Conservation (phyloP, 2,329 filamentous ascomycete species). For the Rachicladosporium sp. region DNA sequence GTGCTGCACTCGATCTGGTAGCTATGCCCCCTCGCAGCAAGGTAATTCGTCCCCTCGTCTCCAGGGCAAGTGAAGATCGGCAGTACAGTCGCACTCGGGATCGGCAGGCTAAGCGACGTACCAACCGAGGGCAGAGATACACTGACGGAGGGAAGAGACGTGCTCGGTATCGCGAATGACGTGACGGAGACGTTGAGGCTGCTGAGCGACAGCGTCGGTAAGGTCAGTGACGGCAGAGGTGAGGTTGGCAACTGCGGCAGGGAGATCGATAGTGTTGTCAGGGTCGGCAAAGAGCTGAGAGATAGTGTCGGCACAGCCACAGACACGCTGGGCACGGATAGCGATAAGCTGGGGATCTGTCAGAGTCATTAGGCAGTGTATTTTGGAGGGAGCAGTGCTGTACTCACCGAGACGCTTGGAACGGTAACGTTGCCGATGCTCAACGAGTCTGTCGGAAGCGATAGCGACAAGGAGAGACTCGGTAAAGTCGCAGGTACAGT, state of each 20-base stretch:
- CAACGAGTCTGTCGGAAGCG: background rate
- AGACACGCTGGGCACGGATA: slow-evolving; percentile 3
- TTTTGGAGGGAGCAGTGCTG: too few relatives aligned
- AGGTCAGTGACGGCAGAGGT: slow-evolving; percentile 3
- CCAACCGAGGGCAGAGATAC: slow-evolving; percentile 2
- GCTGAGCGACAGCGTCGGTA: background rate
- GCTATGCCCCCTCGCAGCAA: slow-evolving; percentile 11
- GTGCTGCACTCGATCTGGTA: slow-evolving; percentile 14
- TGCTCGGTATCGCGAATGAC: slow-evolving; percentile 1
- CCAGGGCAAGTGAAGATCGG: slow-evolving; percentile 13
- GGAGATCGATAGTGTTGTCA: slow-evolving; percentile 5
- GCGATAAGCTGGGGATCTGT: too few relatives aligned
- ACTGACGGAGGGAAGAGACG: background rate
- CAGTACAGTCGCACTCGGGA: slow-evolving; percentile 10
- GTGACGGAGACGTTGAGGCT: slow-evolving; percentile 3
- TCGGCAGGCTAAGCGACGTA: slow-evolving; percentile 1
- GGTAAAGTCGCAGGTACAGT: too few relatives aligned
- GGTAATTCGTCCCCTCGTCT: slow-evolving; percentile 15
- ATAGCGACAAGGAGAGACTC: too few relatives aligned
- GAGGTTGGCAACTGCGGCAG: slow-evolving; percentile 1
- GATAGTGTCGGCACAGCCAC: slow-evolving; percentile 4
- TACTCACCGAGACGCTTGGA: background rate
- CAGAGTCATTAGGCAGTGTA: too few relatives aligned
- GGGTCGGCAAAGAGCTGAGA: slow-evolving; percentile 4
- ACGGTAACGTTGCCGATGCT: background rate